A percentile compares a stretch with the other conserved stretches of the same genome.
phyloP scores from a whole-genome alignment of 179 eudicot species.

The Heliamphora ciliata region DNA sequence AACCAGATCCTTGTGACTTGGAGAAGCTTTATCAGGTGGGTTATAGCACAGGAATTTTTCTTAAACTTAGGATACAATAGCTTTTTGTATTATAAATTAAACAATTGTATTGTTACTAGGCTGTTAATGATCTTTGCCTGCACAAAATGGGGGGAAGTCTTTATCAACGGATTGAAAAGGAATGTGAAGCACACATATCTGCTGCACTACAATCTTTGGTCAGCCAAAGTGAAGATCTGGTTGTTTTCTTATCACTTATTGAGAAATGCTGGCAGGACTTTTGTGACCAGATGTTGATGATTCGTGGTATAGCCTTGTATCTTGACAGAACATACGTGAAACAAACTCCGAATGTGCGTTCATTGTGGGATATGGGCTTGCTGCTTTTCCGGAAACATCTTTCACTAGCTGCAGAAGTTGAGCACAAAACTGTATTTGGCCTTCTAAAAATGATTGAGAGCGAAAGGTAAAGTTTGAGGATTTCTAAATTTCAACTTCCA shows the following conservation, averaged over 20 bases:
- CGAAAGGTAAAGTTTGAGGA: conserved; percentile 54
- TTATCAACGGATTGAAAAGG: conserved; percentile 77
- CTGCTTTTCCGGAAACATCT: conserved; percentile 89
- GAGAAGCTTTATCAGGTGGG: conserved; percentile 90
- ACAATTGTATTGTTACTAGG: conserved; percentile 33
- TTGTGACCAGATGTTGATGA: conserved; percentile 96
- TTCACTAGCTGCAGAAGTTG: conserved; percentile 74
- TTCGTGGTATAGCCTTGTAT: conserved; percentile 88
- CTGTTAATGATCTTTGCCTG: conserved; percentile 85
- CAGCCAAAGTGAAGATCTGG: conserved; percentile 89
- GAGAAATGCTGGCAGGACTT: conserved; percentile 98
- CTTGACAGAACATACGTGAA: conserved; percentile 95
- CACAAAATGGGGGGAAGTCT: conserved; percentile 95
- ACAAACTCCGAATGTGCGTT: conserved; percentile 72
- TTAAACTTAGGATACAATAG: not conserved
- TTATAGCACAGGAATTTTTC: conserved; percentile 5
- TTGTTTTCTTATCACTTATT: conserved; percentile 80
- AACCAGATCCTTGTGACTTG: conserved; percentile 76
- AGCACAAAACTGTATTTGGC: conserved; percentile 91
- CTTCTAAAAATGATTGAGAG: conserved; percentile 88
- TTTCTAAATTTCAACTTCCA: not conserved
- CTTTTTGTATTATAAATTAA: conserved; percentile 3
- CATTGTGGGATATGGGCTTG: conserved; percentile 99
- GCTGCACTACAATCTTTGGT: conserved; percentile 65
- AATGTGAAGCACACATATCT: conserved; percentile 78